Evolutionary conservation across 352 stramenopile genomes (phyloP).

Genomic region (Pythium scleroteichum): DNA sequence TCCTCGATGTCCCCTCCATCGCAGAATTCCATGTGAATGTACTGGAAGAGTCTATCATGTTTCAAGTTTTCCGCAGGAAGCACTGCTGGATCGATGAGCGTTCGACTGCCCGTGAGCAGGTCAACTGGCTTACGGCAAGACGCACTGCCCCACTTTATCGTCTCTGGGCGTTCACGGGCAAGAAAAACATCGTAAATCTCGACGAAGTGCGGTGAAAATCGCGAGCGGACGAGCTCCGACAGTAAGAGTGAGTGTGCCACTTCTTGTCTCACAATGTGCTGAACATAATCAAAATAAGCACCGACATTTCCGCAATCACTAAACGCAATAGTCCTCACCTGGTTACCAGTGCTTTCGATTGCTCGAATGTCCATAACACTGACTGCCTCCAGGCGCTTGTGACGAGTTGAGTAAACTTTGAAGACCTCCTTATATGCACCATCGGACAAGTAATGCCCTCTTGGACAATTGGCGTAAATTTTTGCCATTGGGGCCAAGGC

Average conservation of each 20-base stretch:
- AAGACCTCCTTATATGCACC: slow-evolving; percentile 90
- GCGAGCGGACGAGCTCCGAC: slow-evolving; percentile 82
- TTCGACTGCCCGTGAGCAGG: slow-evolving; percentile 37
- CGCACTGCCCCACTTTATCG: slow-evolving; percentile 60
- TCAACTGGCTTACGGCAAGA: slow-evolving; percentile 68
- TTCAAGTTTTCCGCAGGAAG: slow-evolving; percentile 10
- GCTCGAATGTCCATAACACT: slow-evolving; percentile 93
- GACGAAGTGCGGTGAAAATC: slow-evolving; percentile 95
- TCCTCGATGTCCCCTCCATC: slow-evolving; percentile 95
- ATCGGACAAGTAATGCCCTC: slow-evolving; percentile 76
- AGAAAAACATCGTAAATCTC: slow-evolving; percentile 92
- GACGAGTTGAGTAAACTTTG: slow-evolving; percentile 69
- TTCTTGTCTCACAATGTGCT: slow-evolving; percentile 91
- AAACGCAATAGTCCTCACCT: slow-evolving; percentile 45
- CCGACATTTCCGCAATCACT: too few relatives aligned
- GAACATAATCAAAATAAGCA: slow-evolving; percentile 5
- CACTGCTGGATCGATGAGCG: slow-evolving; percentile 17
- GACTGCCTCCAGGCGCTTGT: slow-evolving; percentile 71
- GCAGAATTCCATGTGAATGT: slow-evolving; percentile 99
- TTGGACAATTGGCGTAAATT: slow-evolving; percentile 56
- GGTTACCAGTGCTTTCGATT: slow-evolving; percentile 86
- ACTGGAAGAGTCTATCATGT: slow-evolving; percentile 83
- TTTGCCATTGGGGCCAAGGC: slow-evolving; percentile 26
- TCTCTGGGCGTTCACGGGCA: slow-evolving; percentile 55
- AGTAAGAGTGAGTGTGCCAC: slow-evolving; percentile 94